These are phyloP conservation scores for Alternaria sp. DNA, from an alignment of 2,329 filamentous ascomycete species.

Conservation along the genomic window DNA sequence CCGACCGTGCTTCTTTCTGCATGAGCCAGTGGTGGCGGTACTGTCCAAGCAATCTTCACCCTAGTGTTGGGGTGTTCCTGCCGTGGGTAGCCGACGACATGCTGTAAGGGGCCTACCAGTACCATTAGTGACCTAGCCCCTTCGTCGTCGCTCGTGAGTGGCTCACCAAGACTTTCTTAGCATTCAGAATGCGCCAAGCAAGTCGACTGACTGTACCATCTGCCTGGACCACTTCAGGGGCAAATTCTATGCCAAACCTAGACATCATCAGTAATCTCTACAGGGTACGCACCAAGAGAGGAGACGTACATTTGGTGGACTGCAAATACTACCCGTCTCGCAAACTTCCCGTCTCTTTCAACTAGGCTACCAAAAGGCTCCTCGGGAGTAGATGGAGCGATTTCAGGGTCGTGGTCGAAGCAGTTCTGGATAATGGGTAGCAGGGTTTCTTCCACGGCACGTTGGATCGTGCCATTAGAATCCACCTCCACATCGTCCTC, in stretches of 20 bases:
- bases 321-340: conserved; percentile 89
- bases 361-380: conserved; percentile 87
- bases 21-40: neutral
- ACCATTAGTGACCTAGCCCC: conserved; percentile 6
- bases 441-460: conserved; percentile 77
- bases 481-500: conserved; percentile 72
- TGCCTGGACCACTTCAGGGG: conserved; percentile 88
- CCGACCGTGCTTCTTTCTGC: neutral
- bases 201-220: conserved; percentile 91
- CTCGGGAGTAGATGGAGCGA: conserved; percentile 80
- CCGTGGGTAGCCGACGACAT: conserved; percentile 59
- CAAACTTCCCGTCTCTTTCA: conserved; percentile 87
- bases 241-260: conserved; percentile 91
- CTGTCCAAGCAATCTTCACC: conserved; percentile 7
- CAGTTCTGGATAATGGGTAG: conserved; percentile 90
- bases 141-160: neutral
- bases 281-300: neutral
- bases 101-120: conserved; percentile 57
- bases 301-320: conserved; percentile 85
- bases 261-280: neutral
- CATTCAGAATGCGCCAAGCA: conserved; percentile 94
- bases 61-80: conserved; percentile 47
- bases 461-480: conserved; percentile 68
- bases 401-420: conserved; percentile 88
- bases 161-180: conserved; percentile 91